Evolutionary conservation across 2,329 filamentous ascomycete genomes (phyloP), one percentile per base, ranked within the genome.

Genomic region (Claviceps citrina): DNA sequence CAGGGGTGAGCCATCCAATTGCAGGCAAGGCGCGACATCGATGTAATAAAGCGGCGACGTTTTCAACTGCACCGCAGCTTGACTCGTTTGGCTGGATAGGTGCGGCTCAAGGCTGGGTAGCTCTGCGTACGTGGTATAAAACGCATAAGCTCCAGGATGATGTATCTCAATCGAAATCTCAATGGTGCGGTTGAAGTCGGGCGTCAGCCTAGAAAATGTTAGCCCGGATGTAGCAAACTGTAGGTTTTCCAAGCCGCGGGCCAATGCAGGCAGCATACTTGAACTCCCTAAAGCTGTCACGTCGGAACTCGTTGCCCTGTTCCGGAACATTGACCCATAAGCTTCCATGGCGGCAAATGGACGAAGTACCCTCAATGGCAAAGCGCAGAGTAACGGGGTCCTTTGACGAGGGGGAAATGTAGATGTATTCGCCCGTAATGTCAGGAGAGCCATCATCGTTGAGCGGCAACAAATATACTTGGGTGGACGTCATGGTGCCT

Each of bases 301-400:
- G 79, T 47, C 76, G 72, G 56, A 96, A 98, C 32, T 76, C 65
- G 37, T 76, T 66, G 43, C 80, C 86, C 51, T 78, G 69, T 45
- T 80, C 73, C 7, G 91, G 91, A 44, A 96, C 83, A 60, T 98
- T 98, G 54, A 94, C 81, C 89, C 91, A 98, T 46, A 98, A 70
- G 56, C 84, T 95, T 44, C 93, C 91, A 62, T 94, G 71, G 49
- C 86, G 77, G 61, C 87, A 95, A 67, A 98, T 91, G 46, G 89
- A 94, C 57, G 89, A 94, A 42, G 85, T 89, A 46, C 91, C 87
- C 61, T 95, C 83, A 51, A 95, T 89, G 50, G 85, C 76, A 61
- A 98, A 94, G 44, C 89, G 80, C 42, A 95, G 68, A 39, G 73
- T 73, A 53, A 96, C 80, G 31, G 81, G 81, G n/a, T 80, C 71